Percentiles rank a stretch among this genome's conserved stretches.
These are phyloP conservation scores for Plectranthus barbatus DNA, from an alignment of 257 asterid genomes.

Conservation along the genomic window DNA sequence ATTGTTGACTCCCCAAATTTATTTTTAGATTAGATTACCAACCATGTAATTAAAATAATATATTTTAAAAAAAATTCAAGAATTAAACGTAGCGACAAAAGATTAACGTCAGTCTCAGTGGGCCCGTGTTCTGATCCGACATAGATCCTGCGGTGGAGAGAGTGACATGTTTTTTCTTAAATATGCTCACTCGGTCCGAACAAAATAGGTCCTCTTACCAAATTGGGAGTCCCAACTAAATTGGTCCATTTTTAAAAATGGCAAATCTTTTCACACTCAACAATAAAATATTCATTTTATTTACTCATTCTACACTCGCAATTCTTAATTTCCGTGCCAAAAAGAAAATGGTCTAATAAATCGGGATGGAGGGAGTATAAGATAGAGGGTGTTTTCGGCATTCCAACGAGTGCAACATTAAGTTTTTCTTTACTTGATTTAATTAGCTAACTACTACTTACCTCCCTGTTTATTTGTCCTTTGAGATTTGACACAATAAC, in stretches of 20 bases:
- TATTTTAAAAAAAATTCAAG: neutral
- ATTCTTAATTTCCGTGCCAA: too few relatives aligned
- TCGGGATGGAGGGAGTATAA: neutral
- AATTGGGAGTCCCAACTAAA: too few relatives aligned
- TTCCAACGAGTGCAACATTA: constrained; percentile 3
- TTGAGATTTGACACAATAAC: too few relatives aligned
- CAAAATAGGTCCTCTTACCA: too few relatives aligned
- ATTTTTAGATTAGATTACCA: constrained; percentile 16
- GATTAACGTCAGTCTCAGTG: constrained; percentile 29
- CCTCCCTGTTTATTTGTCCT: too few relatives aligned
- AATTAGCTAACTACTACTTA: too few relatives aligned
- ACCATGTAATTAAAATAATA: constrained; percentile 6
- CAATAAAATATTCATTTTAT: too few relatives aligned
- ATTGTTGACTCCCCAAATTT: constrained; percentile 18
- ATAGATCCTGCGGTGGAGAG: constrained; percentile 32
- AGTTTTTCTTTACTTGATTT: too few relatives aligned
- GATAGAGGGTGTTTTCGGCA: neutral
- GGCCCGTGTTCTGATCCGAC: constrained; percentile 33
- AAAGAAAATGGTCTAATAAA: too few relatives aligned
- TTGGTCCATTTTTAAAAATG: too few relatives aligned
- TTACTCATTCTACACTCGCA: too few relatives aligned
- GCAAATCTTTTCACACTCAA: too few relatives aligned
- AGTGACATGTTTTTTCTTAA: constrained; percentile 16
- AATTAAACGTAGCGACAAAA: constrained; percentile 21
- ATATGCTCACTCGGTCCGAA: neutral